These are phyloP conservation scores for Uromyces viciae-fabae DNA, from an alignment of 1,284 basidiomycete genomes.

Conservation along the genomic window DNA sequence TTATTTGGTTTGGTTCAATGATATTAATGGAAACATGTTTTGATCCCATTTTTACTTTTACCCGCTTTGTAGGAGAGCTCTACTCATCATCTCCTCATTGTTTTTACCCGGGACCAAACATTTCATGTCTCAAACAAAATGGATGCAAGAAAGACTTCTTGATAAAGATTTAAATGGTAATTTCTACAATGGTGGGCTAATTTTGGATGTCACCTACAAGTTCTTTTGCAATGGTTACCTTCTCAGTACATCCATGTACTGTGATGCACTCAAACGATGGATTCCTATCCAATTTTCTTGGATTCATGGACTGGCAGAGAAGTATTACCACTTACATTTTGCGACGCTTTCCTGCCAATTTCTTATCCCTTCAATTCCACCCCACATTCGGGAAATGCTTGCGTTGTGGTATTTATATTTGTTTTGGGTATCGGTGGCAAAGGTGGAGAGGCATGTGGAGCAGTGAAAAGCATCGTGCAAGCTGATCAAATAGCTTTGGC, in stretches of 20 bases:
- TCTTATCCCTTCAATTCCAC: neutral
- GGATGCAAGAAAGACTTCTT: neutral
- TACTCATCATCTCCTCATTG: neutral
- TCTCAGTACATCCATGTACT: slow-evolving; percentile 10
- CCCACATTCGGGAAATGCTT: neutral
- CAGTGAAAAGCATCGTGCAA: no score
- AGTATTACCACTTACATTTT: neutral
- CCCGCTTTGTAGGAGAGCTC: neutral
- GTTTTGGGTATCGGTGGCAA: no score
- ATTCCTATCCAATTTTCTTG: slow-evolving; percentile 15
- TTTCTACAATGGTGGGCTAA: neutral
- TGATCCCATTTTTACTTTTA: no score
- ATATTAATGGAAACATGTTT: neutral
- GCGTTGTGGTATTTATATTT: no score
- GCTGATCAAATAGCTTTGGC: no score
- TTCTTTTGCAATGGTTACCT: neutral
- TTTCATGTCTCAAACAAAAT: neutral
- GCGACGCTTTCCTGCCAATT: neutral
- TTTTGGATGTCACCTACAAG: neutral
- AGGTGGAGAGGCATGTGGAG: no score
- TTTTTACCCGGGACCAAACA: neutral
- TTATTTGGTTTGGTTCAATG: neutral
- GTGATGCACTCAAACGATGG: neutral
- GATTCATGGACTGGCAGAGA: neutral
- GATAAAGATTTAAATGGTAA: neutral